Base-by-base conservation (phyloP, 495 filamentous ascomycete genomes). In the Neurospora sp. region DNA sequence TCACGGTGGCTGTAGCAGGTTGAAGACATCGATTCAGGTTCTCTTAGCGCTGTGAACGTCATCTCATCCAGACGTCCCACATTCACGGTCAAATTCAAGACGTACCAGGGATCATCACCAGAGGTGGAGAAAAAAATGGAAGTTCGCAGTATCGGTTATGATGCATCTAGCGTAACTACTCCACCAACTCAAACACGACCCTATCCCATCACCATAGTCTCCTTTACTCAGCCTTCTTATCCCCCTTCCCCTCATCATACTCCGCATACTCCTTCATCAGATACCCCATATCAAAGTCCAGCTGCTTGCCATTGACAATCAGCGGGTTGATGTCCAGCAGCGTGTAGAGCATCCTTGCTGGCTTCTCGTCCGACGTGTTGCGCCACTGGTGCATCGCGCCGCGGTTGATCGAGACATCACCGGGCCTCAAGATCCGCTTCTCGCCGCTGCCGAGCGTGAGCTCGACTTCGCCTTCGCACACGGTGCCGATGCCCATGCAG, bases 381-480 rank as follows among this genome's bases (percentile, higher is more conserved):
- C 82, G 83, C 89, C 88, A 92, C 6, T 82, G 84, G 82, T 93
- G 91, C 70, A 82, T 88, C 10, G 88, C 89, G 6, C 79, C 89
- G 37, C 90, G 79, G 79, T 91, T 88, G 43, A 90, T 82, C 10
- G 78, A 77, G 3, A 87, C 77, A 78, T 90, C 88, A 0, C 88
- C 88, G 10, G 77, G 76, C 70, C 79, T 74, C 80, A 89, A 78
- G 6, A 82, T 75, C 37, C 80, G 76, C 73, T 79, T 83, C 76
- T 89, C 87, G 0, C 89, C 82, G 76, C 75, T 72, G 72, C 90
- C 89, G 34, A 90, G 77, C 6, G 80, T 78, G 72, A 86, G 80
- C 83, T 83, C 84, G 28, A 87, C 76, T 74, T 84, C 77, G 0
- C 90, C 90, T 73, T 90, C 88, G 11, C 91, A 62, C 19, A 91